Conservation (phyloP, 2,329 filamentous ascomycete species). For the Aspergillus felis region DNA sequence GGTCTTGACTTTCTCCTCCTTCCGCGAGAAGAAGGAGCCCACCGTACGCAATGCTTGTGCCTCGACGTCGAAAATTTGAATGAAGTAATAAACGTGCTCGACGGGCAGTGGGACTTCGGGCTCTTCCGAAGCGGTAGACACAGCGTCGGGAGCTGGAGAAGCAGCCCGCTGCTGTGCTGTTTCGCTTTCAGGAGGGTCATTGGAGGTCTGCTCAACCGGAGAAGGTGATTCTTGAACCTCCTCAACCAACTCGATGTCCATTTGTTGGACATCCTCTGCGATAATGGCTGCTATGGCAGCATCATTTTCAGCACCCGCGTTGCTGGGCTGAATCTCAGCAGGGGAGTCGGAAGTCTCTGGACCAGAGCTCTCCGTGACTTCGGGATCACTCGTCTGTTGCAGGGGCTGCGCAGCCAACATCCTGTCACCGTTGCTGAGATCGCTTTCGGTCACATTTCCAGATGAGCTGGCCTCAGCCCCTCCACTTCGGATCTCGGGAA, state of each 20-base stretch:
- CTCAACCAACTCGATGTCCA: conserved; percentile 13
- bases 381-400: not conserved
- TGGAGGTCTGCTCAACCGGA: conserved; percentile 3
- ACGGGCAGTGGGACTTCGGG: conserved; percentile 23
- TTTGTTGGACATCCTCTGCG: conserved; percentile 23
- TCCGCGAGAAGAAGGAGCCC: conserved; percentile 41
- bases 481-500: conserved; percentile 12
- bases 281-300: conserved; percentile 28
- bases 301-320: conserved; percentile 18
- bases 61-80: conserved; percentile 52
- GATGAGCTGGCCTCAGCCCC: conserved; percentile 28
- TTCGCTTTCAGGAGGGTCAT: conserved; percentile 6
- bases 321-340: not conserved
- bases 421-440: not conserved
- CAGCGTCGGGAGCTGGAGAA: conserved; percentile 10
- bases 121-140: conserved; percentile 8
- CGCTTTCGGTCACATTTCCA: conserved; percentile 9
- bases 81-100: conserved; percentile 44
- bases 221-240: conserved; percentile 8
- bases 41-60: conserved; percentile 40
- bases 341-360: not conserved
- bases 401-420: not conserved
- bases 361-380: not conserved
- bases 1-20: conserved; percentile 38
- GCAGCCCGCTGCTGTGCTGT: conserved; percentile 5